These are phyloP conservation scores for Yarrowia yakushimensis DNA, from an alignment of 805 yeast genomes.

Conservation along the genomic window DNA sequence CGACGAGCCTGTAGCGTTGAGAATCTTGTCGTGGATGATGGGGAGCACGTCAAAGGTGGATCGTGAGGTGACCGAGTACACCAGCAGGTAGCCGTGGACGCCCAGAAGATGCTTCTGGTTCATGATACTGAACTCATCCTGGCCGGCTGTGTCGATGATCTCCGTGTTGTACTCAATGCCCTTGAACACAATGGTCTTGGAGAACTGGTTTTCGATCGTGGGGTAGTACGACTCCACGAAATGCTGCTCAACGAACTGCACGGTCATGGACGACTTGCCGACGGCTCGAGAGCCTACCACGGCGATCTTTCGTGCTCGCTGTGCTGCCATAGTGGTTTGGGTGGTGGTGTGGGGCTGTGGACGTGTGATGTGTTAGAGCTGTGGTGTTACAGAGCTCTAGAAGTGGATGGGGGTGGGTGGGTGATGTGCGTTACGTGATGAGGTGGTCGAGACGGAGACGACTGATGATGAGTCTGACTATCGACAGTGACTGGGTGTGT, in stretches of 20 bases:
- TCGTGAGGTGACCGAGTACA: slow-evolving; percentile 76
- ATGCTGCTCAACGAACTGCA: slow-evolving; percentile 81
- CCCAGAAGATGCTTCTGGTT: slow-evolving; percentile 76
- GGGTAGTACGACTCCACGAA: slow-evolving; percentile 89
- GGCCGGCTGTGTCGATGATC: slow-evolving; percentile 89
- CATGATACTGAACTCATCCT: slow-evolving; percentile 80
- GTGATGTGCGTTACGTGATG: not conserved
- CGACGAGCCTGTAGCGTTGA: slow-evolving; percentile 58
- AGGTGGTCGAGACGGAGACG: not conserved
- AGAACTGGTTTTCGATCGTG: slow-evolving; percentile 81
- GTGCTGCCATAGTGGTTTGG: slow-evolving; percentile 23
- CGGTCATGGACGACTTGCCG: slow-evolving; percentile 82
- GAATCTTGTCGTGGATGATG: slow-evolving; percentile 75
- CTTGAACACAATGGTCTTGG: slow-evolving; percentile 62
- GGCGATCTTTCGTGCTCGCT: slow-evolving; percentile 62
- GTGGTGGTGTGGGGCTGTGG: not conserved
- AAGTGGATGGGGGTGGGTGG: not conserved
- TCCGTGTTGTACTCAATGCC: slow-evolving; percentile 77
- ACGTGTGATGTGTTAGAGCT: not conserved
- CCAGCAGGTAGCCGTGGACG: slow-evolving; percentile 76
- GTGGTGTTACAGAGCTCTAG: not conserved
- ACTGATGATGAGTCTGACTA: not conserved
- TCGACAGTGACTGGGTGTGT: not conserved
- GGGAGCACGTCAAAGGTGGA: slow-evolving; percentile 73
- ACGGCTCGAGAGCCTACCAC: slow-evolving; percentile 86